Evolutionary conservation across 805 yeast genomes (phyloP), one percentile per base, ranked within the genome.

Genomic region (Teunomyces cretensis): DNA sequence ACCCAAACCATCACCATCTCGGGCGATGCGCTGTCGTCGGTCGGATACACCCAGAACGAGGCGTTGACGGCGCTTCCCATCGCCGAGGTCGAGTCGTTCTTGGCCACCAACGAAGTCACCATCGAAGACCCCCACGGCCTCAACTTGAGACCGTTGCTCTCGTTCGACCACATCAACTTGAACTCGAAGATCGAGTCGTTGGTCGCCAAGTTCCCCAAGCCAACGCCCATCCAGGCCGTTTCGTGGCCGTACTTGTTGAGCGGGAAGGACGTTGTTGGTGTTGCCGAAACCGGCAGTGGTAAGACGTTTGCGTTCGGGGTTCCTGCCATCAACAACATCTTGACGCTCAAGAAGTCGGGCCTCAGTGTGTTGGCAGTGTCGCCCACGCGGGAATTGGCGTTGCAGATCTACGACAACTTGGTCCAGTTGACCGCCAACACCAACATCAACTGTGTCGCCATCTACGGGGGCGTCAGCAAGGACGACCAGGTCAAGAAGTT

Each of bases 261-360:
- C 15, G 86, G 86, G 13, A 78, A 84, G 47, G 99, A 92, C 62
- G 96, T 91, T 19, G 80, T 92, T 53, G 99, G 98, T 65, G 96
- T 92, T 52, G 99, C 99, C 11, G 97, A 92, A 70, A 92, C 99
- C 2, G 99, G 99, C 31, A 88, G 97, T 0, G 99, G 99, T 60
- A 92, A 92, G 67, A 92, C 99, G 0, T 85, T 92, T 68, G 98
- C 97, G 0, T 94, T 92, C 64, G 96, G 97, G 63, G 94, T 94
- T 27, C 99, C 99, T 39, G 97, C 97, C n/a, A 78, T 92, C 43
- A 76, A 88, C 59, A 82, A 83, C 50, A 70, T 92, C 46, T 57
- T 82, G 33, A 60, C 71, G 39, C 57, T 74, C 39, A 64, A 64
- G 60, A 65, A 68, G 39, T 68, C 66, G 30, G 85, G 85, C 14